Evolutionary conservation across 352 stramenopile genomes (phyloP), one percentile per base, ranked within the genome.

Genomic region (Globisporangium spinosum): DNA sequence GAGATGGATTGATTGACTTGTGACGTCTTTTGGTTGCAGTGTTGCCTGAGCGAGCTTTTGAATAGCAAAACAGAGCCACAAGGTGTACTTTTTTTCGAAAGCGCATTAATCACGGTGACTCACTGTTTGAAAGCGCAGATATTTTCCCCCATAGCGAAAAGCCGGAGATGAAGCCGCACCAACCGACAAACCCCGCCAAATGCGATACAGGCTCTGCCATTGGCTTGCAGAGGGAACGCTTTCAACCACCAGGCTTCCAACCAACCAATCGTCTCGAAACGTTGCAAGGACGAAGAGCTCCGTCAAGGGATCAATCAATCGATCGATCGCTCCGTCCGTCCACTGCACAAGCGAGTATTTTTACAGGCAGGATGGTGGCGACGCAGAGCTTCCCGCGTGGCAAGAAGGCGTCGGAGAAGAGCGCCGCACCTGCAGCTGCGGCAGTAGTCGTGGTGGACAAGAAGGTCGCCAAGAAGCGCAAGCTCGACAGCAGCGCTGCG

Each of bases 331-430:
- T 47, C 58, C 23, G 22, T 53, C 35, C 58, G 6, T 35, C 35
- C 6, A n/a, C 55, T 10, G 7, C 55, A 45, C 29, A 35, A 38
- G 45, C 23, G 20, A 35, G n/a, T 25, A 34, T 38, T 15, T 32
- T 32, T 32, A 57, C 53, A 47, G 55, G 58, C 68, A 71, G 67
- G 66, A 63, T 70, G 71, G 69, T 74, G 70, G 69, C 64, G 72
- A 65, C 76, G 59, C 73, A 77, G 69, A 89, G 82, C 77, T 93
- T 93, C 67, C 84, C 84, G 63, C 84, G 84, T 35, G 84, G 84
- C 65, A 90, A 87, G 75, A 90, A 90, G 78, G 59, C 67, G 29
- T 29, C 69, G 55, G 13, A 61, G 56, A 35, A 29, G 2, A 45
- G 38, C 38, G 9, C 17, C 20, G 29, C 17, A 7, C 17, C 69